These are phyloP conservation scores for Vaccinium macrocarpon DNA, from an alignment of 148 eudicot species.

Conservation along the genomic window DNA sequence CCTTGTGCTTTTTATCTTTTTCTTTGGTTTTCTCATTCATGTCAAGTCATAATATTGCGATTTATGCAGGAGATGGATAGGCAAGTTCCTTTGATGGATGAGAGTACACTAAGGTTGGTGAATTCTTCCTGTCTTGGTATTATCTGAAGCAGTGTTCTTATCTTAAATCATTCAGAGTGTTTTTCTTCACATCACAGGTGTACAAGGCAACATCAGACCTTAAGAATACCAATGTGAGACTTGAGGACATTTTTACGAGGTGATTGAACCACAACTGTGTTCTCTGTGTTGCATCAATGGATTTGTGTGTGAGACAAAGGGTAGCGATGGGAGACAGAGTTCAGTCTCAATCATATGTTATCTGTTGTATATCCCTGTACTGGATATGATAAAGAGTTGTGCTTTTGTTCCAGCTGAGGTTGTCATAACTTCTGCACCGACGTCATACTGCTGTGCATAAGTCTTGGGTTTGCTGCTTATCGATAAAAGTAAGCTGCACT, in stretches of 20 bases:
- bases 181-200: constrained; percentile 44
- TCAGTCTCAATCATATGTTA: too few relatives aligned
- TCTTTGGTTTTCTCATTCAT: background rate
- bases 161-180: constrained; percentile 1
- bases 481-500: constrained; percentile 77
- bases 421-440: constrained; percentile 93
- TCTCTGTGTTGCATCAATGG: background rate
- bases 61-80: constrained; percentile 71
- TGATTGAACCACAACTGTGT: constrained; percentile 22
- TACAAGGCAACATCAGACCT: constrained; percentile 88
- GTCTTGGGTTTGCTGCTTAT: constrained; percentile 93
- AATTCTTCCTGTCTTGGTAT: constrained; percentile 13
- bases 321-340: too few relatives aligned
- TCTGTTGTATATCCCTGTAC: background rate
- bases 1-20: constrained; percentile 13
- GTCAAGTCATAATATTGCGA: constrained; percentile 11
- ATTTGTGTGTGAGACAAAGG: background rate
- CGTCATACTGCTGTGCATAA: constrained; percentile 71
- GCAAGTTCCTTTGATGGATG: constrained; percentile 97
- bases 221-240: constrained; percentile 88
- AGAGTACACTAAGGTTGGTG: constrained; percentile 38
- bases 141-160: constrained; percentile 1
- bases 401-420: constrained; percentile 60
- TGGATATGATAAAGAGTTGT: background rate
- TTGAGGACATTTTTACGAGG: constrained; percentile 84